phyloP scores from a whole-genome alignment of 768 basidiomycete genomes.

The Calocybe cyanea region DNA sequence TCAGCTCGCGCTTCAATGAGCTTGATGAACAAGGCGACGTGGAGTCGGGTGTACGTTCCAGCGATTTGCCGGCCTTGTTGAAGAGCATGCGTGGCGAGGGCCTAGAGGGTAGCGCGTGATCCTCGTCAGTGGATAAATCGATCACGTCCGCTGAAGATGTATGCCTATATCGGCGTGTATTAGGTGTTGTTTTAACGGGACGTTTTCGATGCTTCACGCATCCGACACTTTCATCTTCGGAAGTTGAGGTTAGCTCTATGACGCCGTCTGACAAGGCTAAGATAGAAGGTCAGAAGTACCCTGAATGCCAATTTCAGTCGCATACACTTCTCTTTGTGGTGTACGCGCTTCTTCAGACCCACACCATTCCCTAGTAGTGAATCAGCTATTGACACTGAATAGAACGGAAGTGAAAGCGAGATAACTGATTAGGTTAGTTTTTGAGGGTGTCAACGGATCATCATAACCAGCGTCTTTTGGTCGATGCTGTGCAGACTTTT shows the following conservation, averaged over 20 bases:
- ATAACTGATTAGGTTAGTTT: no score
- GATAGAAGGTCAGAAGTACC: neutral
- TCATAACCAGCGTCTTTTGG: no score
- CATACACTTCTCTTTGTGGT: neutral
- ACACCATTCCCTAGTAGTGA: no score
- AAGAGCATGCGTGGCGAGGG: no score
- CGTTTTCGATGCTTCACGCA: neutral
- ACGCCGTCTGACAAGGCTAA: neutral
- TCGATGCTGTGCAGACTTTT: neutral
- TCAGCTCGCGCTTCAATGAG: no score
- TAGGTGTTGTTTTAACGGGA: neutral
- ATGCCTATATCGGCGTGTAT: neutral
- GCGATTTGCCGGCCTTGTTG: no score
- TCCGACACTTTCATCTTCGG: slow-evolving; percentile 4
- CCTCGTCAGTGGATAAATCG: slow-evolving; percentile 9
- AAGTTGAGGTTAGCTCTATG: slow-evolving; percentile 8
- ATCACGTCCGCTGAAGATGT: slow-evolving; percentile 1
- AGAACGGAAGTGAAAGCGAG: no score
- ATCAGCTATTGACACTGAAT: no score
- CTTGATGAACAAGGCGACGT: no score
- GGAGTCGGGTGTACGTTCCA: no score
- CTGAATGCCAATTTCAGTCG: neutral
- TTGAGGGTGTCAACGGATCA: no score
- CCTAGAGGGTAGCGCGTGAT: neutral
- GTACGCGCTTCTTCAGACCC: neutral